These are phyloP conservation scores for Globisporangium yorkense DNA, from an alignment of 352 stramenopile genomes.

Conservation along the genomic window DNA sequence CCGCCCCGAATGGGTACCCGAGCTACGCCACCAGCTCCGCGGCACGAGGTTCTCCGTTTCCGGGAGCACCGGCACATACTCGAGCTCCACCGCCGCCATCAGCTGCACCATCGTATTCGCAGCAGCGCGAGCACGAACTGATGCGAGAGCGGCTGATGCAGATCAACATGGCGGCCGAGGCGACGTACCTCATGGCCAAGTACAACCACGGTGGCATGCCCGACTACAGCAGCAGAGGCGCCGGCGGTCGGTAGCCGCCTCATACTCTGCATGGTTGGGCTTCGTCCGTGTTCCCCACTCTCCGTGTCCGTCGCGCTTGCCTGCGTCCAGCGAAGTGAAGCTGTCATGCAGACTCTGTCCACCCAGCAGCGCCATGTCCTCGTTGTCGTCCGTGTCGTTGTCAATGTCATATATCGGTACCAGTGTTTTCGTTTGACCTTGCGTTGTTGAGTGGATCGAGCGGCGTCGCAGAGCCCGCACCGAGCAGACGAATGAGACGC, in stretches of 20 bases:
- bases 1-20: background rate
- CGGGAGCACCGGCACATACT: background rate
- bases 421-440: too few relatives aligned
- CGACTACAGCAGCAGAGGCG: conserved; percentile 13
- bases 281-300: too few relatives aligned
- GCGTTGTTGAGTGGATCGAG: background rate
- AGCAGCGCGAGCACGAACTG: conserved; percentile 25
- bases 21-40: background rate
- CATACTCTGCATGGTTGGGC: background rate
- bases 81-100: background rate
- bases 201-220: conserved; percentile 57
- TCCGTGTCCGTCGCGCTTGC: background rate
- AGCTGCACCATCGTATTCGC: background rate
- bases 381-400: background rate
- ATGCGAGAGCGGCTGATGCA: conserved; percentile 60
- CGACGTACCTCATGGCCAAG: conserved; percentile 68
- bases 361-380: background rate
- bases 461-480: background rate
- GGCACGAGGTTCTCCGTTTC: background rate
- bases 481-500: background rate
- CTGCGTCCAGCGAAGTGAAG: background rate
- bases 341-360: background rate
- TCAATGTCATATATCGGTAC: background rate
- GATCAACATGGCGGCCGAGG: conserved; percentile 59
- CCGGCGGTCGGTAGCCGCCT: background rate